Evolutionary conservation across 2,329 filamentous ascomycete species (phyloP).

Genomic region (Phyllosticta ampelicida): DNA sequence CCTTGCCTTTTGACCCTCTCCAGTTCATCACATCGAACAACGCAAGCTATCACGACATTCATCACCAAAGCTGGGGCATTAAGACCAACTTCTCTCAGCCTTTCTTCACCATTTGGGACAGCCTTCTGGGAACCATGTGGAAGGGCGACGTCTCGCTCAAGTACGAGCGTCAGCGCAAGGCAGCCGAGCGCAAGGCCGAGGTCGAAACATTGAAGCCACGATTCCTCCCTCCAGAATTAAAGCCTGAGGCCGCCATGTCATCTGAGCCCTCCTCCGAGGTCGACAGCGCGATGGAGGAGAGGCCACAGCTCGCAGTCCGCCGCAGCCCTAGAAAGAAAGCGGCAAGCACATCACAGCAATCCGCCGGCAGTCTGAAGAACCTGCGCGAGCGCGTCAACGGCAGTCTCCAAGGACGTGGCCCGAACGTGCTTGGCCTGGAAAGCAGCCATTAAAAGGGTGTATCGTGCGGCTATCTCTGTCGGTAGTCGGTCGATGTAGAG

Average conservation of each 20-base stretch:
- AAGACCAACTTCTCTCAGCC: slow-evolving; percentile 89
- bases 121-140: slow-evolving; percentile 71
- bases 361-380: slow-evolving; percentile 31
- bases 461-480: neutral
- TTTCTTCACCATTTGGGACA: slow-evolving; percentile 95
- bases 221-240: slow-evolving; percentile 12
- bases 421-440: slow-evolving; percentile 36
- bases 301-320: slow-evolving; percentile 23
- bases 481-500: neutral
- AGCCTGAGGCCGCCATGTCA: slow-evolving; percentile 11
- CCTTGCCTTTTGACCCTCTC: slow-evolving; percentile 89
- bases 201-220: slow-evolving; percentile 26
- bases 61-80: slow-evolving; percentile 98
- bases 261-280: slow-evolving; percentile 14
- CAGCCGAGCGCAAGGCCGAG: slow-evolving; percentile 47
- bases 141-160: slow-evolving; percentile 49
- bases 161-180: slow-evolving; percentile 46
- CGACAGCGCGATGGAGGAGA: slow-evolving; percentile 17
- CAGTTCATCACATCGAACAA: slow-evolving; percentile 92
- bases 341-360: slow-evolving; percentile 26
- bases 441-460: slow-evolving; percentile 24
- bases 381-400: slow-evolving; percentile 36
- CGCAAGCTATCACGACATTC: slow-evolving; percentile 92
- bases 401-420: slow-evolving; percentile 35
- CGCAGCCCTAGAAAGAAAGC: slow-evolving; percentile 33